Percentiles rank a stretch among this genome's conserved stretches.
Evolutionary conservation across 768 basidiomycete species (phyloP).

Genomic region (Tulasnella sp.): DNA sequence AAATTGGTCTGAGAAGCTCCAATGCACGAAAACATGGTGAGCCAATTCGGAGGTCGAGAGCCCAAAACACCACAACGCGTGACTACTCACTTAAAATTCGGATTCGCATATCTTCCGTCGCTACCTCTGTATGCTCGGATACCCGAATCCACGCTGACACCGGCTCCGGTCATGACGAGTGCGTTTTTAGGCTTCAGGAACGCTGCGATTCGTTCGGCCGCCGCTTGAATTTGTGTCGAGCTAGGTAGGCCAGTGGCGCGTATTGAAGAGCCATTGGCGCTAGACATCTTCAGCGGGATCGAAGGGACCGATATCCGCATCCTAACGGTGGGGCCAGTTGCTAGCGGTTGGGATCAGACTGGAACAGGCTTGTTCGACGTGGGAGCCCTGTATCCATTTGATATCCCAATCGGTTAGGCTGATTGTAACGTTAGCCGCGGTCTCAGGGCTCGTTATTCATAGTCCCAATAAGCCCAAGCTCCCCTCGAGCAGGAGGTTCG

Average conservation of each 20-base stretch:
- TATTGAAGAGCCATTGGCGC: background rate
- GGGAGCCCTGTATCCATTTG: too few species aligned
- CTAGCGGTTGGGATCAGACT: too few species aligned
- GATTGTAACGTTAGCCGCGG: too few species aligned
- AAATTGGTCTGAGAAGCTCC: conserved; percentile 51
- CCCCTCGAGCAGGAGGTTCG: too few species aligned
- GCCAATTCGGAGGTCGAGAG: background rate
- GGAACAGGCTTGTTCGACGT: too few species aligned
- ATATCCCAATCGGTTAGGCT: too few species aligned
- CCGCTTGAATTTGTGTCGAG: conserved; percentile 43
- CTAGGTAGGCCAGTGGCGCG: conserved; percentile 38
- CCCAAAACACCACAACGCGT: conserved; percentile 17
- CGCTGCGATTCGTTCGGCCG: conserved; percentile 54
- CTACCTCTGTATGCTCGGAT: conserved; percentile 88
- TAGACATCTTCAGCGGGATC: conserved; percentile 48
- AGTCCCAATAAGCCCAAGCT: too few species aligned
- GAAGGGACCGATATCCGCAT: too few species aligned
- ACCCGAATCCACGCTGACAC: conserved; percentile 92
- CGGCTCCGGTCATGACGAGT: conserved; percentile 80
- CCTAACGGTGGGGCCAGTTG: too few species aligned
- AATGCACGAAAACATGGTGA: background rate
- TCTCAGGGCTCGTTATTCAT: too few species aligned
- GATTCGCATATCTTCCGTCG: conserved; percentile 84
- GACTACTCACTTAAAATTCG: conserved; percentile 71
- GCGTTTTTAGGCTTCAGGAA: conserved; percentile 69